Conservation (phyloP, 148 eudicot species). For the Rhododendron simsii region DNA sequence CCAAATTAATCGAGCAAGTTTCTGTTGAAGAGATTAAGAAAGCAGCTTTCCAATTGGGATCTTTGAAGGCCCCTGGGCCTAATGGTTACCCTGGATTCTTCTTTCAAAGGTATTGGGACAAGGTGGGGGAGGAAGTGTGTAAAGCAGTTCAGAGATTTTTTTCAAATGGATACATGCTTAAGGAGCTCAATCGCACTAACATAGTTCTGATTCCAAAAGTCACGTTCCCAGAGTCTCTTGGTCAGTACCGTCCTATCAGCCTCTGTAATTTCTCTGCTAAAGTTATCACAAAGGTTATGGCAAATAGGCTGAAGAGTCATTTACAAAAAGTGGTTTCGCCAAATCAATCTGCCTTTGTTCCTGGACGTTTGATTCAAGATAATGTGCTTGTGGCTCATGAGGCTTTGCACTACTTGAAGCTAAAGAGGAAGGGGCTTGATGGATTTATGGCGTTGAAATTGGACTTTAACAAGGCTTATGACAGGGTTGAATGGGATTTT, state of each 20-base stretch:
- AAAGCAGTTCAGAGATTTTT: background rate
- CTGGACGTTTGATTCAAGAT: background rate
- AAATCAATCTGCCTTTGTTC: background rate
- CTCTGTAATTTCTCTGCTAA: background rate
- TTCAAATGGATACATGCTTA: background rate
- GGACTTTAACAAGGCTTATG: background rate
- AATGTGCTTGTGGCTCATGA: background rate
- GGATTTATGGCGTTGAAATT: background rate
- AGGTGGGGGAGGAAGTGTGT: too few relatives aligned
- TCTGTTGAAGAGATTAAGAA: background rate
- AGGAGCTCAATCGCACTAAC: background rate
- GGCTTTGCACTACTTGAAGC: background rate
- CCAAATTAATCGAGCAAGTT: fast-evolving
- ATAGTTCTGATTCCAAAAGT: background rate
- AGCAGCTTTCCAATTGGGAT: background rate
- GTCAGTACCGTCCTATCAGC: background rate
- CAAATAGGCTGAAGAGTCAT: background rate
- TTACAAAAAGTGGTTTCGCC: too few relatives aligned
- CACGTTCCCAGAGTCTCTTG: background rate
- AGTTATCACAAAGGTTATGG: background rate
- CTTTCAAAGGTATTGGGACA: background rate
- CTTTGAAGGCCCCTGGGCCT: background rate
- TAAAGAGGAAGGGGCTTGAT: background rate
- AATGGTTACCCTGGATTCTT: background rate
- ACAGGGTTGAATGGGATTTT: background rate